Evolutionary conservation across 2,329 filamentous ascomycete genomes (phyloP), one percentile per base, ranked within the genome.

Genomic region (Colletotrichum coccodes): DNA sequence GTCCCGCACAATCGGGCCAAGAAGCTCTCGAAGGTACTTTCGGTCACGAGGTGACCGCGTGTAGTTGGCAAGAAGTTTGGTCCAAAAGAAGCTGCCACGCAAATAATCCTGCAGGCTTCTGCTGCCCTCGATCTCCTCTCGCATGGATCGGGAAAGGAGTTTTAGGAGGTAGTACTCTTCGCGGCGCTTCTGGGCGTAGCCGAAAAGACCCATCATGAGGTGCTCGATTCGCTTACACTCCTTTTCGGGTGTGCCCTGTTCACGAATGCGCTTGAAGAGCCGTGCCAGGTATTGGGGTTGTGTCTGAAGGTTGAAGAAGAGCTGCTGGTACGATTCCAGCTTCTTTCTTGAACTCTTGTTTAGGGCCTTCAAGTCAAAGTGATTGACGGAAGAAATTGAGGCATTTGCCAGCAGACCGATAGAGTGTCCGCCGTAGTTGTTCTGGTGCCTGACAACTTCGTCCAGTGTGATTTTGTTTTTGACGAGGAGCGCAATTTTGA

Each of bases 381-480:
- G 94, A 78, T 98, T 97, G 70, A 92, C 91, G 2, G 94, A 97
- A 2, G 92, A 89, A 70, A 97, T 95, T 58, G 95, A 90, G n/a
- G 90, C 92, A 81, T 96, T 98, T 66, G 93, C 93, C 56, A 99
- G 85, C 34, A 98, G 87, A 68, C 90, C 93, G 71, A 94, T 92
- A 26, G 95, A 91, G 75, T 96, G 92, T 2, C 95, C 95, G 64
- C 96, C 96, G 75, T 96, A 98, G 79, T 97, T 97, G 83, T 92
- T 95, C 77, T 99, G 96, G 77, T 98, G 96, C 75, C 94, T 94
- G 63, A 99, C 93, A 32, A 99, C 96, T 81, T 99, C 97, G 76
- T 99, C 96, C 4, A 99, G 87, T 0, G 96, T 98, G 76, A 99
- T 99, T 81, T 99, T 99, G 88, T 99, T 99, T 87, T 98, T 98